Evolutionary conservation across 306 rosid species (phyloP).

Genomic region (Trifolium subterraneum): DNA sequence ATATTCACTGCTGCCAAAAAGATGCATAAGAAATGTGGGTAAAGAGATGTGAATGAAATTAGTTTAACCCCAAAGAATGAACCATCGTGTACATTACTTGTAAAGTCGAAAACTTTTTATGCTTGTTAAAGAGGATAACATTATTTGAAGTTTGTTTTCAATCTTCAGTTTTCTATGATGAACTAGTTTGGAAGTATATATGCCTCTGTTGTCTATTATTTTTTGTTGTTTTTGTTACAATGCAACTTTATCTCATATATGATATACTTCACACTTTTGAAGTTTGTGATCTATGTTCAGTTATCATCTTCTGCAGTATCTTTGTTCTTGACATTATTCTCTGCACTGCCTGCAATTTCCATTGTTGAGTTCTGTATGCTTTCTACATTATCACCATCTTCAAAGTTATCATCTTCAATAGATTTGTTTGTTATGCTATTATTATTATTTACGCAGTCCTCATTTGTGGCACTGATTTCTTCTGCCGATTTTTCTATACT

Average conservation of each 20-base stretch:
- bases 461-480: slow-evolving; percentile 19
- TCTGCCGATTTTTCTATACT: neutral
- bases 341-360: neutral
- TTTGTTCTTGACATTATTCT: slow-evolving; percentile 32
- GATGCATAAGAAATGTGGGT: too few relatives aligned
- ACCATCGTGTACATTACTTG: neutral
- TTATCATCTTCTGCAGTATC: slow-evolving; percentile 23
- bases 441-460: slow-evolving; percentile 22
- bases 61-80: neutral
- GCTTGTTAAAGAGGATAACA: slow-evolving; percentile 4
- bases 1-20: neutral
- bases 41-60: slow-evolving; percentile 9
- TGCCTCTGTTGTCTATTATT: neutral
- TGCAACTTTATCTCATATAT: slow-evolving; percentile 15
- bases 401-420: neutral
- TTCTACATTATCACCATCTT: slow-evolving; percentile 18
- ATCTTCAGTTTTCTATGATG: slow-evolving; percentile 16
- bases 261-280: slow-evolving; percentile 8
- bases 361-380: neutral
- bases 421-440: neutral
- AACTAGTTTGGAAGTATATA: neutral
- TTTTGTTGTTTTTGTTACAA: neutral
- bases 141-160: slow-evolving; percentile 5
- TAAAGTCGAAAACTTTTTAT: slow-evolving; percentile 20
- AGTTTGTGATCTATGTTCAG: neutral